Base-by-base conservation (phyloP, 2,329 filamentous ascomycete species). In the Fonsecaea multimorphosa region DNA sequence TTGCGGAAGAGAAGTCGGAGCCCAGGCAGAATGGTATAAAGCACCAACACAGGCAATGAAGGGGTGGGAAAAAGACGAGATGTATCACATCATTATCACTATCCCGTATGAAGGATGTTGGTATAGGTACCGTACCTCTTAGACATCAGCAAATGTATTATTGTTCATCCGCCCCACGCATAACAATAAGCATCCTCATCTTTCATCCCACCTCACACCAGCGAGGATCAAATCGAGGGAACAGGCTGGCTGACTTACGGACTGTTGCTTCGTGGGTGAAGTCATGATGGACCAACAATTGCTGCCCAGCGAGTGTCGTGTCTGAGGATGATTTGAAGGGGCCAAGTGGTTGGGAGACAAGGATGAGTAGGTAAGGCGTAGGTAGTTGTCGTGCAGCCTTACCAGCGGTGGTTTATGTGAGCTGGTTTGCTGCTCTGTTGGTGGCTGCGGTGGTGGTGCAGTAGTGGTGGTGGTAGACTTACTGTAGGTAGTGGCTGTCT, bases 1-100 rank as follows among this genome's bases (percentile, higher is more conserved):
- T 40, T 58, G 38, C 67, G 44, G 27, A 67, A 58, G 55, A 59
- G 67, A 62, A 62, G 64, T 36, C 54, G 16, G 22, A 64, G 59
- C 29, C 53, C 61, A 9, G 56, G 54, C 27, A 63, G 52, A 29
- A 64, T 68, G 63, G 66, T 65, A 27, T 65, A 63, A 40, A 16
- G 6, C 38, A 44, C 24, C 24, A n/a, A 16, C 40, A 7, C 9
- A 38, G 44, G 16, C 22, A n/a, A 27, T 16, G 40, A 19, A 19
- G n/a, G 22, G 4, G 9, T 34, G 38, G 24, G 6, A 19, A 29
- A 24, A 46, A 14, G 29, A 31, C 14, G 31, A 19, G 24, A 14
- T 34, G 38, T 58, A 49, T 58, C 59, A 19, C 31, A 58, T 51
- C 38, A 63, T 40, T 55, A 53, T 22, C 3, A 14, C 49, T 44